phyloP scores from a whole-genome alignment of 2,329 filamentous ascomycete species.

The Diaporthe eres region DNA sequence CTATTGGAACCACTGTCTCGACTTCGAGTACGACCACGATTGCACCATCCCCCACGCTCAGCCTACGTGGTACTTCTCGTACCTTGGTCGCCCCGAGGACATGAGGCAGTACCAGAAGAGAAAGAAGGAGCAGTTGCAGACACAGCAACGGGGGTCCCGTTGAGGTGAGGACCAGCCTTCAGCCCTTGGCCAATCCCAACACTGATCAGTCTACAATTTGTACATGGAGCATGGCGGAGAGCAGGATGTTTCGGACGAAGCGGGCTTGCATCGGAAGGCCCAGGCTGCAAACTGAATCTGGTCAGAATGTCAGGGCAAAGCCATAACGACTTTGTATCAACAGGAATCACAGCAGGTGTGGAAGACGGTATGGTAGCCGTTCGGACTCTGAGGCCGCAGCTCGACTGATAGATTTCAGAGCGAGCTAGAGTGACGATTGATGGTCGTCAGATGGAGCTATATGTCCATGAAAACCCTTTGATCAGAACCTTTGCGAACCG shows the following conservation, averaged over 20 bases:
- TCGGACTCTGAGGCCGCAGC: slow-evolving; percentile 82
- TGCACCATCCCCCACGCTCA: neutral
- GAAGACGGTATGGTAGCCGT: slow-evolving; percentile 77
- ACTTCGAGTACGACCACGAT: neutral
- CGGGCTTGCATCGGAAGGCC: neutral
- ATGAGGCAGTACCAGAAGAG: neutral
- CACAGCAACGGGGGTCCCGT: too few relatives aligned
- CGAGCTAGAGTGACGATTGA: slow-evolving; percentile 66
- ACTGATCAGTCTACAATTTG: neutral
- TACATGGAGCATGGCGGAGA: neutral
- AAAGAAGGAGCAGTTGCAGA: neutral
- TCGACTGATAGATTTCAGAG: slow-evolving; percentile 68
- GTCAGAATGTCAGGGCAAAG: neutral
- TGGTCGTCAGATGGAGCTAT: slow-evolving; percentile 59
- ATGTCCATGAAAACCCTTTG: slow-evolving; percentile 52
- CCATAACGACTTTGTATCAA: neutral
- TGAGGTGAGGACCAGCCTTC: neutral
- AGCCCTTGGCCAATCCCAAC: rapidly evolving
- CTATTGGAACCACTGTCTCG: neutral
- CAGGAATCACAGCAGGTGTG: slow-evolving; percentile 43
- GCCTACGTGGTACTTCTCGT: slow-evolving; percentile 5
- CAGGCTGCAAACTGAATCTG: neutral
- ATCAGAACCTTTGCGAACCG: slow-evolving; percentile 45
- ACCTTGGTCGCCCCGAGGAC: neutral
- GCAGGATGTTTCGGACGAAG: neutral